Conservation (phyloP, 2,329 filamentous ascomycete species). For the Phialophora chinensis region DNA sequence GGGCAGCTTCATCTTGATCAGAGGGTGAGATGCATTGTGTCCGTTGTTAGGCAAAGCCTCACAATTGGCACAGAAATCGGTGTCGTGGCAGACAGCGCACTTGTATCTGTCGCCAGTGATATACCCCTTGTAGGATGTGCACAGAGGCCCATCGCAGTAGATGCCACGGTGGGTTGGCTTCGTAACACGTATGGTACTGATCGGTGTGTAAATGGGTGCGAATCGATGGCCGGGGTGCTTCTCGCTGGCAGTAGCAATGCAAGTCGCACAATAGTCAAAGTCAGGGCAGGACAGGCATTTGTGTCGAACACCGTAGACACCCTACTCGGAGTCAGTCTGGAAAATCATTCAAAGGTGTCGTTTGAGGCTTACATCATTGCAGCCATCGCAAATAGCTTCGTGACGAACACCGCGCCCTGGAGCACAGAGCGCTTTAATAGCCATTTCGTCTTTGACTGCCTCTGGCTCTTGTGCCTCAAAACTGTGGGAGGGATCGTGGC, state of each 20-base stretch:
- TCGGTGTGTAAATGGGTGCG: conserved; percentile 79
- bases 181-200: conserved; percentile 41
- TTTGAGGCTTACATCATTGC: conserved; percentile 66
- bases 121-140: conserved; percentile 64
- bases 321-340: conserved; percentile 50
- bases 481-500: conserved; percentile 85
- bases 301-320: conserved; percentile 86
- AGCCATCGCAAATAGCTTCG: conserved; percentile 91
- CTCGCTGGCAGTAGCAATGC: conserved; percentile 68
- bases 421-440: conserved; percentile 71
- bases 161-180: conserved; percentile 75
- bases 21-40: conserved; percentile 94
- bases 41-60: conserved; percentile 83
- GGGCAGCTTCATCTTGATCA: conserved; percentile 96
- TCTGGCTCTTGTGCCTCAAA: conserved; percentile 71
- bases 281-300: conserved; percentile 98
- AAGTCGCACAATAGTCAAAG: conserved; percentile 90
- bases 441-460: conserved; percentile 64
- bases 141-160: conserved; percentile 93
- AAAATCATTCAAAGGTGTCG: not conserved
- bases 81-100: conserved; percentile 93
- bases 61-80: conserved; percentile 92
- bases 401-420: conserved; percentile 83
- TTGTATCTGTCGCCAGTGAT: conserved; percentile 93
- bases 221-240: conserved; percentile 87